Evolutionary conservation across 495 filamentous ascomycete genomes (phyloP).

Genomic region (Penicillium cataractarum): DNA sequence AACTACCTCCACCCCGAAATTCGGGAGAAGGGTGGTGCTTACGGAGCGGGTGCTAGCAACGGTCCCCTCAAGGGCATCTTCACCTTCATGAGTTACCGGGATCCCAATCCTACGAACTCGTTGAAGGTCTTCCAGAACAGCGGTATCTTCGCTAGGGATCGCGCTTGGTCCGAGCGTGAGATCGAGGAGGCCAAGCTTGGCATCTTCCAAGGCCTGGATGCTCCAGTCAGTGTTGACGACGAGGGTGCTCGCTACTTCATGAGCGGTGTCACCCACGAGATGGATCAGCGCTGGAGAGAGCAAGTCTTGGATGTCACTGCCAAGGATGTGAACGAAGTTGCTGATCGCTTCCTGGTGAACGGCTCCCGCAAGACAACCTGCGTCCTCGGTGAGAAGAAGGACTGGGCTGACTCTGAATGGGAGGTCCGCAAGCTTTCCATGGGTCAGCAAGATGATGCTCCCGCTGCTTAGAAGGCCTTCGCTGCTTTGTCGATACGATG

Average conservation of each 20-base stretch:
- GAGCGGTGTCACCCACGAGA: conserved; percentile 81
- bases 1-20: conserved; percentile 97
- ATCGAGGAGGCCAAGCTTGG: conserved; percentile 95
- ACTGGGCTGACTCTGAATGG: conserved; percentile 62
- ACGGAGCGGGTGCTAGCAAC: conserved; percentile 88
- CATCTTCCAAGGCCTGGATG: conserved; percentile 95
- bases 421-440: conserved; percentile 50
- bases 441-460: conserved; percentile 29
- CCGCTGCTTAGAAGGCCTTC: conserved; percentile 21
- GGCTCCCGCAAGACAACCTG: conserved; percentile 56
- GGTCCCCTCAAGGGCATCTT: conserved; percentile 80
- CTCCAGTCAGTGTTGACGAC: conserved; percentile 81
- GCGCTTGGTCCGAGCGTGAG: conserved; percentile 82
- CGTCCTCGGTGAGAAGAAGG: conserved; percentile 83
- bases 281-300: conserved; percentile 85
- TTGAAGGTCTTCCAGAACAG: conserved; percentile 82
- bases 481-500: neutral
- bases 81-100: conserved; percentile 93
- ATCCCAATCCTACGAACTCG: conserved; percentile 92
- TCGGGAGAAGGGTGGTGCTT: conserved; percentile 95
- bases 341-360: conserved; percentile 79
- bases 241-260: conserved; percentile 88
- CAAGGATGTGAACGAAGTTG: conserved; percentile 77
- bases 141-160: conserved; percentile 81
- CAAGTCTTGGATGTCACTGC: conserved; percentile 85